Evolutionary conservation across 2,329 filamentous ascomycete species (phyloP), one percentile per base, ranked within the genome.

Genomic region (Apiospora arundinis): DNA sequence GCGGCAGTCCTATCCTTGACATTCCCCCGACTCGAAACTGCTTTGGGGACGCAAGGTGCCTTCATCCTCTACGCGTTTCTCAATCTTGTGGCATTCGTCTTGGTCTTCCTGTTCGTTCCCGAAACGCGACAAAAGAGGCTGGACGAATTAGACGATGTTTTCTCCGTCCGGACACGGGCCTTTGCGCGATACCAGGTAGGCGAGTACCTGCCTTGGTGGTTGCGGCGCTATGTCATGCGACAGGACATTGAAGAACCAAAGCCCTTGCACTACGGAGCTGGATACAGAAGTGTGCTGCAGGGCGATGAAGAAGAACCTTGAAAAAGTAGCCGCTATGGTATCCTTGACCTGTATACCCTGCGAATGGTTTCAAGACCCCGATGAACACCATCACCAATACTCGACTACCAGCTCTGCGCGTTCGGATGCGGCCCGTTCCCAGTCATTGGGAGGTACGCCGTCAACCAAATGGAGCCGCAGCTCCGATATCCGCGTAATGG

Each of bases 61-160:
- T 88, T 88, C 72, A 79, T 81, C 5, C 81, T 88, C 40, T 88
- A 87, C 73, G 80, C 83, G 1, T 83, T 80, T 1, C 76, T 87
- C 25, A 87, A 87, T 73, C 56, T 87, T 2, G 67, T 86, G 2
- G 85, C 85, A 0, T 82, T 85, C 23, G 72, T 83, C 4, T 78
- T 85, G 45, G 82, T 86, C 4, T 85, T 85, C 74, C 76, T 86
- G 0, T 73, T 85, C 5, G 80, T 85, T 9, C 82, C 84, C 69
- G 83, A 85, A 49, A 69, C 49, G 40, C 37, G 56, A 2, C 68
- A 45, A 4, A 32, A 18, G 25, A 16, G 21, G 1, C 44, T 69
- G 21, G 68, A 69, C 4, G 49, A 69, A 21, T 37, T 69, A 7
- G 82, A 83, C 65, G 75, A 80, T 45, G 78, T 85, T 37, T 85